These are phyloP conservation scores for Macrolepiota albuminosa DNA, from an alignment of 768 basidiomycete species.

Conservation along the genomic window DNA sequence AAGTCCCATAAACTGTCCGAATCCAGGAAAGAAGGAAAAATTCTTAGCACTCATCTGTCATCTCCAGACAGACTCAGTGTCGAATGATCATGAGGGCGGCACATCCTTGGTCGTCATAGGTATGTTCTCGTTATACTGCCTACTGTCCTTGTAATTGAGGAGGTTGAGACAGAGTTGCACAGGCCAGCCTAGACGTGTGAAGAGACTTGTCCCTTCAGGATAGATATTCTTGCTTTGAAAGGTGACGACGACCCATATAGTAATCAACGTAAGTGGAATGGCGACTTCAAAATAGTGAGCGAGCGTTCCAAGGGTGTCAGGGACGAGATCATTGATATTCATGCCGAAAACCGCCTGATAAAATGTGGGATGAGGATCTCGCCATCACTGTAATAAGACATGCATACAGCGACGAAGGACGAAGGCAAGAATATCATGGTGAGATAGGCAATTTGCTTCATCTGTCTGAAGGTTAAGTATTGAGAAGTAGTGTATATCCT, in stretches of 20 bases:
- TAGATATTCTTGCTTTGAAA: constrained; percentile 44
- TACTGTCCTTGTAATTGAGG: neutral
- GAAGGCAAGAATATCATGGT: constrained; percentile 61
- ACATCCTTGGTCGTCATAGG: constrained; percentile 4
- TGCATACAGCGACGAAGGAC: constrained; percentile 42
- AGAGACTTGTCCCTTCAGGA: constrained; percentile 20
- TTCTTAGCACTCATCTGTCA: neutral
- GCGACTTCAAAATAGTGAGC: constrained; percentile 37
- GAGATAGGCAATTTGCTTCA: constrained; percentile 58
- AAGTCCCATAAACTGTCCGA: neutral
- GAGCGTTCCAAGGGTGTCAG: constrained; percentile 31
- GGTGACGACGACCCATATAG: constrained; percentile 52
- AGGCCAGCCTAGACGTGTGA: constrained; percentile 34
- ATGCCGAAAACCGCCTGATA: constrained; percentile 54
- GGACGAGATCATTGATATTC: constrained; percentile 46
- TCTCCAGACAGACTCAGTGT: too few species aligned
- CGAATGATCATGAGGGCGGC: neutral
- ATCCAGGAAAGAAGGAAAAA: neutral
- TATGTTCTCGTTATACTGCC: neutral
- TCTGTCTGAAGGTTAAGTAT: constrained; percentile 22
- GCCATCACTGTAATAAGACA: neutral
- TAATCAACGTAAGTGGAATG: constrained; percentile 41
- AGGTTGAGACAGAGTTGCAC: constrained; percentile 18
- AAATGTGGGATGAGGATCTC: neutral
- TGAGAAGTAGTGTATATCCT: neutral